Evolutionary conservation across 2,329 filamentous ascomycete species (phyloP).

Genomic region (Talaromyces funiculosus): DNA sequence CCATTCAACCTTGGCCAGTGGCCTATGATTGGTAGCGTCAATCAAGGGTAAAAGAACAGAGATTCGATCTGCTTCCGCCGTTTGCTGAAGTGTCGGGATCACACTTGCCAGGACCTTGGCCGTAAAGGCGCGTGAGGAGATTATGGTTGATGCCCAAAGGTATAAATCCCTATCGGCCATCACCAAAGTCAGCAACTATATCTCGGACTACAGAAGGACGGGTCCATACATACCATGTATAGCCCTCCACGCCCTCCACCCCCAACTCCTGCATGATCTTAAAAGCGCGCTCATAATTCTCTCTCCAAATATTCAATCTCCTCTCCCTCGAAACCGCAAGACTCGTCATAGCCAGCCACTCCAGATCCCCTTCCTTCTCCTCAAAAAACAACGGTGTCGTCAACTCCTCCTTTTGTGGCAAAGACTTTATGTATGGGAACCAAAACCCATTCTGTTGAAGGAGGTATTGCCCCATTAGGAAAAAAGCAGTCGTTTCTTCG

Average conservation of each 20-base stretch:
- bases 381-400: constrained; percentile 60
- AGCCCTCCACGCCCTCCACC: constrained; percentile 27
- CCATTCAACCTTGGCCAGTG: constrained; percentile 57
- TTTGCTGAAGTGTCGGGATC: constrained; percentile 33
- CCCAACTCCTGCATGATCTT: constrained; percentile 26
- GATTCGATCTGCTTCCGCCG: constrained; percentile 50
- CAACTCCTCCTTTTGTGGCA: constrained; percentile 60
- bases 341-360: constrained; percentile 40
- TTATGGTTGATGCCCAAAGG: constrained; percentile 42
- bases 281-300: constrained; percentile 33
- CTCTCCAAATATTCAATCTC: constrained; percentile 30
- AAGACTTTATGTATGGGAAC: constrained; percentile 60
- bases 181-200: background rate
- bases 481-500: constrained; percentile 61
- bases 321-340: constrained; percentile 30
- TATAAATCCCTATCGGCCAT: constrained; percentile 41
- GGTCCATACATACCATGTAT: constrained; percentile 33
- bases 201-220: too few relatives aligned
- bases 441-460: constrained; percentile 56
- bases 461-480: constrained; percentile 63
- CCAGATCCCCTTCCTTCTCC: constrained; percentile 48
- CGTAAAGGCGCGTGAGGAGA: constrained; percentile 41
- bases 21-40: constrained; percentile 67
- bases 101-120: constrained; percentile 38
- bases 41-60: constrained; percentile 65